These are phyloP conservation scores for Pseudomonodictys pantanalensis DNA, from an alignment of 495 filamentous ascomycete species.

Conservation along the genomic window DNA sequence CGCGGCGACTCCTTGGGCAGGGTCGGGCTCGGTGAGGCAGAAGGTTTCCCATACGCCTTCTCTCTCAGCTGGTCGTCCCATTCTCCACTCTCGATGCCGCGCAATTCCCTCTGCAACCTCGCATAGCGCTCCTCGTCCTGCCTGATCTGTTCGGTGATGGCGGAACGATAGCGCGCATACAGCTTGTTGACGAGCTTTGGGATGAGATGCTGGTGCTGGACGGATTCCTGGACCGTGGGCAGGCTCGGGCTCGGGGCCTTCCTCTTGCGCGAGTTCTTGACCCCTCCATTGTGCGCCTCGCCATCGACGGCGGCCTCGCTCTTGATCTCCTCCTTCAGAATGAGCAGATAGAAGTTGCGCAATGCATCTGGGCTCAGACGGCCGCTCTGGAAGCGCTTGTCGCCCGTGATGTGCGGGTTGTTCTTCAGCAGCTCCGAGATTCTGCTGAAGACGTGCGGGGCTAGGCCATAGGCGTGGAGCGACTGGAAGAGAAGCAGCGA, in stretches of 20 bases:
- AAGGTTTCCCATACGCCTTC: slow-evolving; percentile 16
- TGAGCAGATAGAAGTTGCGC: slow-evolving; percentile 68
- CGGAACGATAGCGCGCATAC: slow-evolving; percentile 69
- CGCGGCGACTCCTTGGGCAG: slow-evolving; percentile 11
- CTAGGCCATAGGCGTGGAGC: slow-evolving; percentile 63
- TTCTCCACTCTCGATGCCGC: slow-evolving; percentile 61
- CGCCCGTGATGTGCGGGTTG: slow-evolving; percentile 65
- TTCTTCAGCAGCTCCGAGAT: slow-evolving; percentile 73
- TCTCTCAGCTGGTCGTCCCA: slow-evolving; percentile 43
- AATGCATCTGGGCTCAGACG: slow-evolving; percentile 77
- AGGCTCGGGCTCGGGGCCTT: slow-evolving; percentile 66
- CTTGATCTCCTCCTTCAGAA: slow-evolving; percentile 70
- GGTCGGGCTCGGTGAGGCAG: slow-evolving; percentile 29
- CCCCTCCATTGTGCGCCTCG: slow-evolving; percentile 36
- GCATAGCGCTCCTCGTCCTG: slow-evolving; percentile 70
- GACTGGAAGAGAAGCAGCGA: slow-evolving; percentile 85
- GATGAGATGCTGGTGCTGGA: slow-evolving; percentile 63
- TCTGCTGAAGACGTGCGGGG: slow-evolving; percentile 61
- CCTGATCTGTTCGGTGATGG: slow-evolving; percentile 64
- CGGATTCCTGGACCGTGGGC: slow-evolving; percentile 60
- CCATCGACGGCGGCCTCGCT: slow-evolving; percentile 23
- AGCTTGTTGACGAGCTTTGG: slow-evolving; percentile 67
- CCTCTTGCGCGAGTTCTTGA: slow-evolving; percentile 59
- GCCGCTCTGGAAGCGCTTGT: slow-evolving; percentile 64
- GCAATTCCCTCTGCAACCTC: slow-evolving; percentile 62